These are phyloP conservation scores for Ascochyta lentis DNA, from an alignment of 2,329 filamentous ascomycete species.

Conservation along the genomic window DNA sequence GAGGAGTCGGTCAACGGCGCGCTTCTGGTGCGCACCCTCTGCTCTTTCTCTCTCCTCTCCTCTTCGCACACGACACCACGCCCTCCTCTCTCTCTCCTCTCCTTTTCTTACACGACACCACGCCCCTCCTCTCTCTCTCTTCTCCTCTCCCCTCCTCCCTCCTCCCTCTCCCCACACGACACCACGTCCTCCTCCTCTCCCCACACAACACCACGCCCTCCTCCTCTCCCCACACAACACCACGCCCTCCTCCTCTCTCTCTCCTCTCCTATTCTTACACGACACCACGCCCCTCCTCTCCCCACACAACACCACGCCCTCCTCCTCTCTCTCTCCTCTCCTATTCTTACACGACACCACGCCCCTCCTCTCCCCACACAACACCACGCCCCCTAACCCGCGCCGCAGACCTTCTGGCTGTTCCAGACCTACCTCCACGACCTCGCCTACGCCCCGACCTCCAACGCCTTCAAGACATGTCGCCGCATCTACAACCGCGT, in stretches of 20 bases:
- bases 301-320: not conserved
- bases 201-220: no score
- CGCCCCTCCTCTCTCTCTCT: not conserved
- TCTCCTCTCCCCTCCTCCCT: conserved; percentile 22
- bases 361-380: conserved; percentile 41
- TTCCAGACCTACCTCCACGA: conserved; percentile 89
- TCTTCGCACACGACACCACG: conserved; percentile 40
- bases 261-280: conserved; percentile 19
- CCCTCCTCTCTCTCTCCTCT: not conserved
- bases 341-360: not conserved
- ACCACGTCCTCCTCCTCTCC: no score
- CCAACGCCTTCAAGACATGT: conserved; percentile 80
- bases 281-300: not conserved
- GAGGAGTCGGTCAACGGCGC: conserved; percentile 87
- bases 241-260: not conserved
- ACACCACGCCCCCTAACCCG: conserved; percentile 2
- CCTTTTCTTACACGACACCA: conserved; percentile 19
- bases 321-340: not conserved
- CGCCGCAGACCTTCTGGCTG: conserved; percentile 80
- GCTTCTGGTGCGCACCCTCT: conserved; percentile 68
- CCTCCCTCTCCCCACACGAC: no score
- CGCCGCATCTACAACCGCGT: conserved; percentile 87
- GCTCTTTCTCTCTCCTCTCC: not conserved
- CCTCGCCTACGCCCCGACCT: conserved; percentile 75
- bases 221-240: conserved; percentile 39